Evolutionary conservation across 140 eudicot genomes (phyloP), one percentile per base, ranked within the genome.

Genomic region (Stevia rebaudiana): DNA sequence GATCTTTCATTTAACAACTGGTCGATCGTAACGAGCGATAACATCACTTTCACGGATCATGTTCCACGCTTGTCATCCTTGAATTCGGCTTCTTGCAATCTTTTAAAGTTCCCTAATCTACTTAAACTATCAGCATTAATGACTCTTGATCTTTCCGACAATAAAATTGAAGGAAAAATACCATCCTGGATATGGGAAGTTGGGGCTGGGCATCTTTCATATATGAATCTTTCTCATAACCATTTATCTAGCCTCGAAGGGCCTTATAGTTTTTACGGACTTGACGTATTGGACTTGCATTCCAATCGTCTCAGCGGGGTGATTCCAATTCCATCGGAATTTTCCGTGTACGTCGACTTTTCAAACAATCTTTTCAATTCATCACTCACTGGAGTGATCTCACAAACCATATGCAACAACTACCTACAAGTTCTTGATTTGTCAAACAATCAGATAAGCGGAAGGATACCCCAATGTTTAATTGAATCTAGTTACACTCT

Each of bases 401-500:
- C 84, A 1, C 37, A 40, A 10, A 11, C 62, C 19, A 59, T 79
- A 39, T 65, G 80, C 68, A 70, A 52, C 13, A 68, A 1, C 0
- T 15, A n/a, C 63, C 68, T 80, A 11, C 54, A 19, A 8, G 59
- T 56, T 48, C 78, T 83, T 4, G 74, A 79, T 50, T 56, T 83
- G 56, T 69, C 82, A 30, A 47, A 55, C 24, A 86, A 86, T 17
- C 18, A 0, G 10, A 67, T 86, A 8, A 63, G 9, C 10, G 81
- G 83, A 43, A 51, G 35, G 0, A 80, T 86, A 68, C 89, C 89
- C n/a, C n/a, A 30, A 0, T 87, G 89, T 64, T 44, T 87, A n/a
- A 25, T 62, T 0, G 76, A 69, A 59, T 12, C 3, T 1, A 62
- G 53, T 15, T 13, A 19, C 4, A 23, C 8, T 25, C 74, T 83